A percentile compares a stretch with the other conserved stretches of the same genome.
Evolutionary conservation across 805 yeast species (phyloP).

Genomic region (Spencermartinsiella europaea): DNA sequence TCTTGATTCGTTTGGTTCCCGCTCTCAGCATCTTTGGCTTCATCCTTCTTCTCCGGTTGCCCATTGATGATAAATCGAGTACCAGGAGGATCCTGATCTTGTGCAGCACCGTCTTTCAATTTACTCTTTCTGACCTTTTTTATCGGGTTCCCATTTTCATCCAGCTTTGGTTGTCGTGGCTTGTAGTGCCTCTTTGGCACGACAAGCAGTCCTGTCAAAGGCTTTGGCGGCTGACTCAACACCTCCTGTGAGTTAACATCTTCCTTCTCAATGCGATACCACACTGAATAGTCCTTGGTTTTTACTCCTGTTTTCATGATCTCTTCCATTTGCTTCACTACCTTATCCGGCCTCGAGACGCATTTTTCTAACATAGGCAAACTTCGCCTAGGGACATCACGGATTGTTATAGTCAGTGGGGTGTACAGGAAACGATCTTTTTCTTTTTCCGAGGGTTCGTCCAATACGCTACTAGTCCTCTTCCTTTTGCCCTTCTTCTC

Average conservation of each 20-base stretch:
- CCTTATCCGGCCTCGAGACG: slow-evolving; percentile 52
- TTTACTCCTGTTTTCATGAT: slow-evolving; percentile 57
- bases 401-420: slow-evolving; percentile 60
- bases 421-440: slow-evolving; percentile 33
- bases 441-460: neutral
- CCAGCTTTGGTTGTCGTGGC: slow-evolving; percentile 3
- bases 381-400: slow-evolving; percentile 60
- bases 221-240: slow-evolving; percentile 19
- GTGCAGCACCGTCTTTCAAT: neutral
- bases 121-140: neutral
- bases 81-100: neutral
- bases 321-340: slow-evolving; percentile 54
- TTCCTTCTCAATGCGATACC: slow-evolving; percentile 61
- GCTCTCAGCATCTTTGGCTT: neutral
- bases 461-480: neutral
- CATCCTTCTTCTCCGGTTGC: neutral
- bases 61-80: neutral
- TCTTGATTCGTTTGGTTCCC: neutral
- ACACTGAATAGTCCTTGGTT: slow-evolving; percentile 56
- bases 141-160: neutral
- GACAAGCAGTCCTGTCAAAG: slow-evolving; percentile 13
- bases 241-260: slow-evolving; percentile 28
- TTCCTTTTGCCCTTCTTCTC: slow-evolving; percentile 24
- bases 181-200: slow-evolving; percentile 3
- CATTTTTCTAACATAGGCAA: slow-evolving; percentile 63